A percentile compares a stretch with the other conserved stretches of the same genome.
Conservation (phyloP, 768 basidiomycete species). For the Podaxis sp. region DNA sequence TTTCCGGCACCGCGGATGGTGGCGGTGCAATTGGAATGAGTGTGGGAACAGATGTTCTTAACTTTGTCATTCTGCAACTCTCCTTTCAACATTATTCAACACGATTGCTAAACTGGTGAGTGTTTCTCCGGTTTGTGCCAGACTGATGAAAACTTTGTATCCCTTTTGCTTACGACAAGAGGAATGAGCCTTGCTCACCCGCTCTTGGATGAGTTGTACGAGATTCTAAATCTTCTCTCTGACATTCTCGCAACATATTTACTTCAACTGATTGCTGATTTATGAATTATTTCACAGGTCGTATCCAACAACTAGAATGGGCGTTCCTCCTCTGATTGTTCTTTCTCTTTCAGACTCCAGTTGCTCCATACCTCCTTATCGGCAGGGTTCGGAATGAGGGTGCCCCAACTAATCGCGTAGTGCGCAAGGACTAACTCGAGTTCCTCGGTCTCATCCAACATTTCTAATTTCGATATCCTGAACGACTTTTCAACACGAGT, state of each 20-base stretch:
- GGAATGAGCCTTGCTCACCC: conserved; percentile 12
- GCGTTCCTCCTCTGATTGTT: background rate
- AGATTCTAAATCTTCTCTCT: conserved; percentile 30
- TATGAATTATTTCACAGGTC: background rate
- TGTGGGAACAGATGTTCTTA: no score
- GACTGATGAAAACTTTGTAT: conserved; percentile 16
- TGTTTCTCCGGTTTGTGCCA: background rate
- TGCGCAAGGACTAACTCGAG: conserved; percentile 86
- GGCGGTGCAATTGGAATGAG: no score
- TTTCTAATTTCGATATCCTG: conserved; percentile 79
- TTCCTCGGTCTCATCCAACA: conserved; percentile 94
- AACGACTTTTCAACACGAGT: background rate
- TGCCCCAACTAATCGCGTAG: conserved; percentile 85
- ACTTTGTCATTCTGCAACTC: no score
- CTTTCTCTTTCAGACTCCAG: conserved; percentile 34
- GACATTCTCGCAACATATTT: conserved; percentile 12
- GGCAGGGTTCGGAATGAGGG: conserved; percentile 21
- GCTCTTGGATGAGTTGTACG: conserved; percentile 23
- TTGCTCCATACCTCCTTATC: conserved; percentile 26
- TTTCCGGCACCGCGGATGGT: no score
- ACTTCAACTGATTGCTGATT: background rate
- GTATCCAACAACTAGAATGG: background rate
- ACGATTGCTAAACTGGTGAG: background rate
- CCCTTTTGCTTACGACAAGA: conserved; percentile 5
- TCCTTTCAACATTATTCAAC: no score